Conservation (phyloP, 1,284 basidiomycete genomes). For the Leccinum huronense region DNA sequence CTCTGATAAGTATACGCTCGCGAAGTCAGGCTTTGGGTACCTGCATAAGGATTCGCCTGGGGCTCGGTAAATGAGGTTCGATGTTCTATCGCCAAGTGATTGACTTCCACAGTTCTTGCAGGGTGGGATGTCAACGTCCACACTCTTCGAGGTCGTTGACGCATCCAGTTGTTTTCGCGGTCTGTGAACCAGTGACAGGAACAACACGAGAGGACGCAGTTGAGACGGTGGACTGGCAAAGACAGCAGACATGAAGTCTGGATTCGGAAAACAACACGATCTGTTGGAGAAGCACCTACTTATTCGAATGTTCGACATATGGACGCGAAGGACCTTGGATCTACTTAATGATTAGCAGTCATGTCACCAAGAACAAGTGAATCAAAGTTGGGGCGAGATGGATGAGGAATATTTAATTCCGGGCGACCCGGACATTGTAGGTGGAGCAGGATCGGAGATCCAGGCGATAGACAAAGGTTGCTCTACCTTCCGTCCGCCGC, state of each 20-base stretch:
- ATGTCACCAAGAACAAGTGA: neutral
- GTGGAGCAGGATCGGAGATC: neutral
- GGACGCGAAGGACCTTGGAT: neutral
- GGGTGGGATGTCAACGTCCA: neutral
- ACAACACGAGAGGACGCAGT: neutral
- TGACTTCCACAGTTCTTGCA: neutral
- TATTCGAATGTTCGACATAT: neutral
- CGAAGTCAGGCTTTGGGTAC: neutral
- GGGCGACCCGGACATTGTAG: neutral
- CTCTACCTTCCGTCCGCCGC: neutral
- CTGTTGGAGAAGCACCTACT: neutral
- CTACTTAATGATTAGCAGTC: slow-evolving; percentile 4
- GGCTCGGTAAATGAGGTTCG: neutral
- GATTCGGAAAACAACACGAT: neutral
- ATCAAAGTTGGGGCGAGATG: neutral
- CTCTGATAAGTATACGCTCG: neutral
- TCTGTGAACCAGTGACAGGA: neutral
- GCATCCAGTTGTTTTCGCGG: neutral
- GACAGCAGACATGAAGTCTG: neutral
- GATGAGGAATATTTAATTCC: neutral
- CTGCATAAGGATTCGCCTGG: neutral
- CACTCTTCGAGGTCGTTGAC: neutral
- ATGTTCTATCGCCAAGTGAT: neutral
- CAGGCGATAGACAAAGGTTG: neutral
- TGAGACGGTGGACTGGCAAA: neutral